Evolutionary conservation across 2,329 filamentous ascomycete genomes (phyloP).

Genomic region (Teratosphaeriaceae sp.): DNA sequence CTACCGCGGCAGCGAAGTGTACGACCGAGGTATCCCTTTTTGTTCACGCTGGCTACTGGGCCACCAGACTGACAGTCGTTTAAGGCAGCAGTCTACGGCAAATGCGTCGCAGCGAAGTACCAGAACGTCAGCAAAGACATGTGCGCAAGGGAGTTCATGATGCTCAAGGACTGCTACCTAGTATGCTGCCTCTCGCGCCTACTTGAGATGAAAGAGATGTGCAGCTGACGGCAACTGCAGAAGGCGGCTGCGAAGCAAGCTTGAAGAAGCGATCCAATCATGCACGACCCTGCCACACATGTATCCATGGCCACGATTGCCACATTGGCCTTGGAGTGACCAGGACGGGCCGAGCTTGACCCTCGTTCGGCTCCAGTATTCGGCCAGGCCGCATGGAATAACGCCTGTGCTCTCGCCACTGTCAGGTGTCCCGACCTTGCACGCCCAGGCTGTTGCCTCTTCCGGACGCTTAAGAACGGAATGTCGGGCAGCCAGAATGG

Average conservation of each 20-base stretch:
- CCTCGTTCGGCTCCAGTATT: no score
- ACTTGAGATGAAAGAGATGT: neutral
- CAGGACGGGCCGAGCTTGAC: no score
- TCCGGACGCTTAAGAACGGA: no score
- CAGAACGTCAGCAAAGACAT: conserved; percentile 86
- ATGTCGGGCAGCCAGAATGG: no score
- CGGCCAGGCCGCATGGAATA: no score
- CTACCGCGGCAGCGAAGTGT: conserved; percentile 59
- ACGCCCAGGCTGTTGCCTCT: no score
- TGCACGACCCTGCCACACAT: neutral
- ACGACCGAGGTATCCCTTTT: conserved; percentile 55
- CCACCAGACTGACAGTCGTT: conserved; percentile 5
- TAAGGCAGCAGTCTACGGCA: conserved; percentile 79
- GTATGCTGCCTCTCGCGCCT: conserved; percentile 39
- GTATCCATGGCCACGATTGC: neutral
- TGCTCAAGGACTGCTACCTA: conserved; percentile 78
- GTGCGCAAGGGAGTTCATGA: conserved; percentile 78
- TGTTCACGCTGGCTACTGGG: neutral
- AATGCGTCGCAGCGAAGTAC: conserved; percentile 86
- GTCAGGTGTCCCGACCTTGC: no score
- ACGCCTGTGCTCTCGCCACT: no score
- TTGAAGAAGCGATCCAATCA: neutral
- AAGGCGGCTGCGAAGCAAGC: conserved; percentile 1
- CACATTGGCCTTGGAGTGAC: neutral
- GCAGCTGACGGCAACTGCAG: neutral